Base-by-base conservation (phyloP, 192 early-diverging fungal species). In the Phycomyces blakesleeanus region DNA sequence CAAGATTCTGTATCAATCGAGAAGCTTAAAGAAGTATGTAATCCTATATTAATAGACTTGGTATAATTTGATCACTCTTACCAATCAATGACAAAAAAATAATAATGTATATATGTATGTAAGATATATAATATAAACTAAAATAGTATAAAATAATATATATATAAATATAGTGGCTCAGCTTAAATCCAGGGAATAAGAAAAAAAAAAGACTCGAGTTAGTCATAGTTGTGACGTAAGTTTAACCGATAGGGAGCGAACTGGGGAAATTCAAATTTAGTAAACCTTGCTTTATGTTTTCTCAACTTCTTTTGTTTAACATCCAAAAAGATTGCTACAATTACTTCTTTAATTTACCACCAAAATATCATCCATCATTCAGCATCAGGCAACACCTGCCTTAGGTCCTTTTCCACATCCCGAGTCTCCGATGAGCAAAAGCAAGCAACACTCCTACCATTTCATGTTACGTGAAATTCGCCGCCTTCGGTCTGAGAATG, bases 291-390 rank as follows among this genome's bases (percentile, higher is more conserved):
- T 11, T 47, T 47, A 14, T 47, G 12, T 6, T 47, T 47, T 14
- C 18, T 47, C 44, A 3, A 47, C 44, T 18, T 47, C 18, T 47
- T 18, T 47, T 47, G 18, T 47, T 47, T 3, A 14, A 3, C 44
- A 47, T 14, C 44, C 3, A 14, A 7, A 47, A 18, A 18, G 29
- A 34, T 34, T 34, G n/a, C n/a, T n/a, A 79, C 74, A 29, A 79
- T 58, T 16, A 79, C 54, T 41, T 79, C 71, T 51, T 79, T 79
- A 74, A 79, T 79, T 63, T 56, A 55, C 3, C 68, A 71, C 16
- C 76, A 62, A 37, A 79, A 65, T 24, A 66, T 47, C 29, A 63
- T 79, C 78, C 29, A 79, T 64, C 60, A 76, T 74, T 44, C 57
- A 34, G n/a, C 75, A 78, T 55, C 72, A 72, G 24, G 69, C 44